Evolutionary conservation across 73 alveolate species (phyloP), one percentile per base, ranked within the genome.

Genomic region (Paramecium octaurelia): DNA sequence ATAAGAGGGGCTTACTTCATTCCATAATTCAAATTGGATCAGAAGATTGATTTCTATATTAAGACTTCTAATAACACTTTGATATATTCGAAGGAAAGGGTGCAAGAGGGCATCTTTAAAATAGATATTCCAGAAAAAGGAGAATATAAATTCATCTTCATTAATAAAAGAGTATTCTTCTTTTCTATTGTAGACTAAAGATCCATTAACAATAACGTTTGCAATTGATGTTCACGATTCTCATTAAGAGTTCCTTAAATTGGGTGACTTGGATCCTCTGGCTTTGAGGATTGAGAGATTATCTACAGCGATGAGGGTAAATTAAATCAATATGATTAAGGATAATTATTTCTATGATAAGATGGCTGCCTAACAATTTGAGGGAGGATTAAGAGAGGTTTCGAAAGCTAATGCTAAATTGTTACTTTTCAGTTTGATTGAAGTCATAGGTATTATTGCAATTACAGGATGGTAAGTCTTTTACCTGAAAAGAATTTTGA

Each of bases 211-310:
- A 14, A 64, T 80, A 34, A 80, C 91, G 1, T 80, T 80, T 80
- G 91, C 91, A 14, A 31, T 80, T 38, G 91, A 80, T 80, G 91
- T 80, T 12, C 91, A 80, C 46, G 73, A 80, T 80, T 44, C 76
- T 44, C 29, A 23, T 46, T 31, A 43, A 35, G 91, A 80, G 38
- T 64, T 38, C 16, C 18, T 80, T 10, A 80, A 64, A 80, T 18
- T 80, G 9, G 35, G 2, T 21, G 91, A 80, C 23, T 48, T 80
- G 38, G 91, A 80, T 80, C 70, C 70, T 11, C 12, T 80, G 7
- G 23, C 75, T 24, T 80, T 44, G 8, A 80, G 91, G 18, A 46
- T 80, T 11, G 91, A 80, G 18, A 80, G 75, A 44, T 18, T 80
- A 35, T 42, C 48, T 0, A 20, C 16, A 24, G 91, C 91, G 1